A percentile compares a stretch with the other conserved stretches of the same genome.
phyloP scores from a whole-genome alignment of 345 rosid species.

The Eucalyptus brandiana region DNA sequence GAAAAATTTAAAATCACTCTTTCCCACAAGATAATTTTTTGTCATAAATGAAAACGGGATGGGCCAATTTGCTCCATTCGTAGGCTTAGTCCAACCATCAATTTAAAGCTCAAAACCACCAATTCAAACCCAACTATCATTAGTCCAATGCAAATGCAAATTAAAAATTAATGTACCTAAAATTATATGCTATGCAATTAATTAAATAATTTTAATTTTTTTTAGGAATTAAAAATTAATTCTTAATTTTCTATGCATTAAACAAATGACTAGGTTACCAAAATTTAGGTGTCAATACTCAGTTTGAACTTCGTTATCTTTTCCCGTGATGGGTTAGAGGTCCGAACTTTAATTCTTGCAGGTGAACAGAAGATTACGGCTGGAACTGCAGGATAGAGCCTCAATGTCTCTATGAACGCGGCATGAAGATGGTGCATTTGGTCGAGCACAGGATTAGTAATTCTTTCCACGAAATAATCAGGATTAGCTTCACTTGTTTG shows the following conservation, averaged over 20 bases:
- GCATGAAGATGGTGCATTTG: constrained; percentile 76
- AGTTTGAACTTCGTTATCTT: neutral
- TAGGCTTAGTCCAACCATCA: fast-evolving
- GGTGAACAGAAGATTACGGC: constrained; percentile 11
- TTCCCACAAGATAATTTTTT: too few species aligned
- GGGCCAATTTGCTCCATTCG: fast-evolving
- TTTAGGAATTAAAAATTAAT: too few species aligned
- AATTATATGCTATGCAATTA: too few species aligned
- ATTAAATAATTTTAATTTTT: too few species aligned
- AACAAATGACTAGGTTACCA: too few species aligned
- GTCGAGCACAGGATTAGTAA: constrained; percentile 38
- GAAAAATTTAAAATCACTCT: too few species aligned
- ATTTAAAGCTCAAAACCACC: fast-evolving
- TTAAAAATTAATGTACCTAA: too few species aligned
- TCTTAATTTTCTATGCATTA: too few species aligned
- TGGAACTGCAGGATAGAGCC: constrained; percentile 63
- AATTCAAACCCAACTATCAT: too few species aligned
- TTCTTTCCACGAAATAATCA: constrained; percentile 21
- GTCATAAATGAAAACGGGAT: too few species aligned
- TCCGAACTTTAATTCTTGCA: neutral
- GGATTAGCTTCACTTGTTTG: neutral
- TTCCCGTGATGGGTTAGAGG: neutral
- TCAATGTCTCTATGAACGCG: constrained; percentile 56
- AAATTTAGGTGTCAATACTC: too few species aligned
- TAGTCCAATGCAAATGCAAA: too few species aligned